phyloP scores from a whole-genome alignment of 2,329 filamentous ascomycete species.

The Incumbomyces lentus region DNA sequence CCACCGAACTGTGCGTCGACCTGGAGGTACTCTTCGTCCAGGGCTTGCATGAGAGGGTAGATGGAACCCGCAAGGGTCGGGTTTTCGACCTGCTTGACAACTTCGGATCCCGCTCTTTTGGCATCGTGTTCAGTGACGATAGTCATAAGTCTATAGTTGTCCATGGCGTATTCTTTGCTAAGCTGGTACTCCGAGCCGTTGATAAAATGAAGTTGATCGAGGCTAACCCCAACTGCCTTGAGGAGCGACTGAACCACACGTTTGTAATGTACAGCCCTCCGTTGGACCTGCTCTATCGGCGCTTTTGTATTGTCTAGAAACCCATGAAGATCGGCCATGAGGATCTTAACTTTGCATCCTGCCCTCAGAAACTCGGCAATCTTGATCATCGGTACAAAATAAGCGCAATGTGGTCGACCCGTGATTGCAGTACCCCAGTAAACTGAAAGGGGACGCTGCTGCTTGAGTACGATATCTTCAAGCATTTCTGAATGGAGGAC shows the following conservation, averaged over 20 bases:
- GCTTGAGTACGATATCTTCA: conserved; percentile 32
- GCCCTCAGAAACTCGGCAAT: conserved; percentile 79
- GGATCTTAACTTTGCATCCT: conserved; percentile 69
- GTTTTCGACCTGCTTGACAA: conserved; percentile 84
- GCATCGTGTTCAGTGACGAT: conserved; percentile 68
- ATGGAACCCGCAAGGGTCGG: conserved; percentile 63
- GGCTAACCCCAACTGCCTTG: conserved; percentile 65
- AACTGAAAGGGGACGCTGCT: conserved; percentile 62
- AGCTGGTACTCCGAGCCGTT: conserved; percentile 75
- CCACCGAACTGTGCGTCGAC: conserved; percentile 85
- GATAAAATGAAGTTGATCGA: conserved; percentile 71
- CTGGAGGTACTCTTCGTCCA: conserved; percentile 82
- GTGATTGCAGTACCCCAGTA: conserved; percentile 87
- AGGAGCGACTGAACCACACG: conserved; percentile 64
- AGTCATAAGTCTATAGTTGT: conserved; percentile 66
- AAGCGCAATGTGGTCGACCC: conserved; percentile 78
- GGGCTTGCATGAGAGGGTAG: conserved; percentile 78
- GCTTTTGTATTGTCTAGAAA: conserved; percentile 52
- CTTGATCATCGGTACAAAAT: conserved; percentile 81
- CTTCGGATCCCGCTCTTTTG: conserved; percentile 81
- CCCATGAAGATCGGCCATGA: conserved; percentile 57
- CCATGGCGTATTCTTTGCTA: conserved; percentile 64
- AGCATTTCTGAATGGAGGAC: conserved; percentile 60
- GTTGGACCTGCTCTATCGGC: conserved; percentile 74
- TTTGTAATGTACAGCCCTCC: conserved; percentile 75